Base-by-base conservation (phyloP, 1,284 basidiomycete genomes). In the Xerocomus minutiporus region DNA sequence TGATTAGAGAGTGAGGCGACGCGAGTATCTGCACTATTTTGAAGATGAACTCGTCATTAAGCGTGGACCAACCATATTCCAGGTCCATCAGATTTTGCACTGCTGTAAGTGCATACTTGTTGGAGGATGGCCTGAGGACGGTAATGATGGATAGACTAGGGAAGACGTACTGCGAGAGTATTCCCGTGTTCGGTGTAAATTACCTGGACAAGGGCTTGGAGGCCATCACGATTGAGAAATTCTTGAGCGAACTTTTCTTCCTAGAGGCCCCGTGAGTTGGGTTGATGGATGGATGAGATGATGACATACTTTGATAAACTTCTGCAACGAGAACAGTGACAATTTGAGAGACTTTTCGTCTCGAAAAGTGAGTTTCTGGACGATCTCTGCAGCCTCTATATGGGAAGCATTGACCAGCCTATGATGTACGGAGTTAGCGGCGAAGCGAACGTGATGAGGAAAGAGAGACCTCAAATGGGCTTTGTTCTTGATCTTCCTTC, bases 201-300 rank as follows among this genome's bases (percentile, higher is more conserved):
- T 28, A 92, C 79, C 36, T 80, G 75, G 26, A 93, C 82, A n/a
- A 97, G 77, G 58, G 88, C 83, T 40, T 73, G 71, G 40, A 94
- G 74, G 1, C 95, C 95, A 57, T 86, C 81, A 34, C 87, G 79
- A 46, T 81, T 81, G 28, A 97, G 73, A 66, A 97, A 98, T 64
- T 92, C 91, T 47, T 81, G 81, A 0, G 87, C 84, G 61, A 97
- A 99, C 61, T 88, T 85, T 56, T 90, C 86, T 74, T 97, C 96
- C 82, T 94, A 68, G 15, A 52, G 51, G 40, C 0, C 11, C 12
- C 4, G 40, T 55, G n/a, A 46, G 23, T 25, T 41, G 55, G 12
- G 12, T 7, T 23, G 38, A 48, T 36, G 26, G 46, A 45, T 34
- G 9, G 40, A 32, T 32, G 41, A 20, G n/a, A 41, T 17, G 51